Evolutionary conservation across 805 yeast species (phyloP), one percentile per base, ranked within the genome.

Genomic region (Schizosaccharomyces japonicus): DNA sequence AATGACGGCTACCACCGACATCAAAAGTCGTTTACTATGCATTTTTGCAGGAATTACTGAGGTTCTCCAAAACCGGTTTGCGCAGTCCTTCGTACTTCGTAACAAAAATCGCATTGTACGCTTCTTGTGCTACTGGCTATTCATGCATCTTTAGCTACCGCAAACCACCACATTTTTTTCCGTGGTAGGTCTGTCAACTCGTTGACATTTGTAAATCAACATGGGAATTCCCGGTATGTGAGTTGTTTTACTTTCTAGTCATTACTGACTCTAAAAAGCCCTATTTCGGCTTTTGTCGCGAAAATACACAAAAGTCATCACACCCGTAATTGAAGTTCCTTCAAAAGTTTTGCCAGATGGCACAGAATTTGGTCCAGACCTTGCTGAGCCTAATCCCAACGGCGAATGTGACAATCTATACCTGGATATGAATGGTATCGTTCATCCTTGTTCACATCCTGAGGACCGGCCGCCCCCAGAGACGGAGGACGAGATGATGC

Each of bases 381-480:
- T 80, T 59, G 58, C 73, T 19, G 72, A 74, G 47, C 78, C 90
- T 10, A 90, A 90, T 60, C 94, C 94, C 3, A 90, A 90, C 62
- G 98, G 96, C 26, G 47, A 45, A 32, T 65, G 84, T 45, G 96
- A 90, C 60, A 90, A 90, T 59, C 63, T 90, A 47, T 90, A 90
- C 59, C 67, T 90, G 52, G 99, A 90, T 64, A 90, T 90, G 98
- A 90, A 90, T 60, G 98, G 96, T 66, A 90, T 90, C 58, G 98
- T 90, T 3, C 99, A 90, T 66, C 98, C 98, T 1, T 90, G 96
- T 67, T 79, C 95, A 2, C 99, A 90, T 61, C 99, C 99, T 0
- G 98, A 87, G 58, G 80, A 87, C 54, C 78, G 78, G 54, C 94
- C 95, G 0, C 78, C 98, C 0, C 99, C 99, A 10, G 92, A 77